Percentiles rank a stretch among this genome's conserved stretches.
These are phyloP conservation scores for Boehmeria nivea DNA, from an alignment of 306 rosid genomes.

Conservation along the genomic window DNA sequence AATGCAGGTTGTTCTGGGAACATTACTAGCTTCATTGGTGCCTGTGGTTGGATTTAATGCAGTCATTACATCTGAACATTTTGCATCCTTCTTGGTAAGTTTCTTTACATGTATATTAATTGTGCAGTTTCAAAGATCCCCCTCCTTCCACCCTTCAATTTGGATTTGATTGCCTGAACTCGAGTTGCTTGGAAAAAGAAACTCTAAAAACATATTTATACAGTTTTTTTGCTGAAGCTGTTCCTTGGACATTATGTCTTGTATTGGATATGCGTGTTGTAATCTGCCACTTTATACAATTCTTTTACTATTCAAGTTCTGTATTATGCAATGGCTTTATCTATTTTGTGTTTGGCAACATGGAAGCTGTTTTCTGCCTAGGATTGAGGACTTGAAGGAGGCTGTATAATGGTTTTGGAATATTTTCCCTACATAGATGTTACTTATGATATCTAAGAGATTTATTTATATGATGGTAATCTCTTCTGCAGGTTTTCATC, in stretches of 20 bases:
- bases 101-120: not conserved
- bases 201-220: not conserved
- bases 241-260: not conserved
- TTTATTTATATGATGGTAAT: constrained; percentile 4
- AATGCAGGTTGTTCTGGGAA: constrained; percentile 84
- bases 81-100: constrained; percentile 93
- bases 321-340: too few relatives aligned
- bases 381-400: not conserved
- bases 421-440: not conserved
- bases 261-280: not conserved
- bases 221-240: not conserved
- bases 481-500: constrained; percentile 72
- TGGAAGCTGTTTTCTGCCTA: too few relatives aligned
- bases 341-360: too few relatives aligned
- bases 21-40: constrained; percentile 83
- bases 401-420: not conserved
- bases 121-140: not conserved
- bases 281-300: too few relatives aligned
- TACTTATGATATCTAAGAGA: not conserved
- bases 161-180: not conserved
- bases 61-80: constrained; percentile 96
- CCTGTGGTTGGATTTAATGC: constrained; percentile 99
- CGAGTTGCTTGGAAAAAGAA: not conserved
- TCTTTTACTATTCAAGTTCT: too few relatives aligned
- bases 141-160: too few relatives aligned